Evolutionary conservation across 345 rosid species (phyloP).

Genomic region (Aquilaria malaccensis): DNA sequence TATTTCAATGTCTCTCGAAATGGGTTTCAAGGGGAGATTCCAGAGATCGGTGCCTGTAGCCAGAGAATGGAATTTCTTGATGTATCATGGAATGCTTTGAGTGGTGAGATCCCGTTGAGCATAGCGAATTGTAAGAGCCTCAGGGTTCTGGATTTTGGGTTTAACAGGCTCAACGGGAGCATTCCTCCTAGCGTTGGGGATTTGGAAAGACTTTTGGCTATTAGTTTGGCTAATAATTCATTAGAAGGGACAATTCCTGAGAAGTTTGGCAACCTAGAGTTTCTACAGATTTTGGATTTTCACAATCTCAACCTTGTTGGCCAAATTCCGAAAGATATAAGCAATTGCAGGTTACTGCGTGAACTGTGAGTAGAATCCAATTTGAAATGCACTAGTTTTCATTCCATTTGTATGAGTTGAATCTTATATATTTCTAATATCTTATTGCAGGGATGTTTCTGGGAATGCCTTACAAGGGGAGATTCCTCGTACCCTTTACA

Average conservation of each 20-base stretch:
- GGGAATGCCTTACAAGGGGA: conserved; percentile 64
- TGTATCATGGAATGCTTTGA: conserved; percentile 64
- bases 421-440: conserved; percentile 19
- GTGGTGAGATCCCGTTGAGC: conserved; percentile 55
- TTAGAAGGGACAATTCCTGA: conserved; percentile 55
- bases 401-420: conserved; percentile 10
- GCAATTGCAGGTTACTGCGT: conserved; percentile 68
- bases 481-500: conserved; percentile 51
- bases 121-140: conserved; percentile 64
- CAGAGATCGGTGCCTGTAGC: conserved; percentile 46
- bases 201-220: conserved; percentile 49
- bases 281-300: conserved; percentile 70
- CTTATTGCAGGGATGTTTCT: conserved; percentile 74
- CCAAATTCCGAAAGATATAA: conserved; percentile 50
- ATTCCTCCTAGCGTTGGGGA: conserved; percentile 46
- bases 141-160: conserved; percentile 67
- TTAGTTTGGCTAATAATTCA: conserved; percentile 67
- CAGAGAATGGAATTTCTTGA: conserved; percentile 55
- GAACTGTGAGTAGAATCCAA: conserved; percentile 62
- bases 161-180: conserved; percentile 60
- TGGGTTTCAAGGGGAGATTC: conserved; percentile 58
- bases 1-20: conserved; percentile 69
- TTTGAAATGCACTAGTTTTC: conserved; percentile 12
- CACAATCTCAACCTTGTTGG: conserved; percentile 68
- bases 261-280: conserved; percentile 57